Evolutionary conservation across 306 rosid genomes (phyloP).

Genomic region (Sicyos baderoa): DNA sequence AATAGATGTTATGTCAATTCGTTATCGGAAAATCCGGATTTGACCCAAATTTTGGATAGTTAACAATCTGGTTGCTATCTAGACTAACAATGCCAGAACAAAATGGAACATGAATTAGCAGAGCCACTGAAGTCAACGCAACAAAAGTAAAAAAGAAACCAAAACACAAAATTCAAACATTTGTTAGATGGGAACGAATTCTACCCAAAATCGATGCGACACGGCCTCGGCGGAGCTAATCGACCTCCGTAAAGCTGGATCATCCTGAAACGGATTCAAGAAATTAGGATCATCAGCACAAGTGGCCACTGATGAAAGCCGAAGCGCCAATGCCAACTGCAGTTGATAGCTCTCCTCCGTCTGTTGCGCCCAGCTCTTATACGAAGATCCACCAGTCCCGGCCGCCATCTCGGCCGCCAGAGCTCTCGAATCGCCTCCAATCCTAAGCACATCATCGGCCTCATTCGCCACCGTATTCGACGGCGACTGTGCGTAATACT

Average conservation of each 20-base stretch:
- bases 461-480: conserved; percentile 57
- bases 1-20: no score
- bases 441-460: conserved; percentile 51
- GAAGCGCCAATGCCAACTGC: conserved; percentile 78
- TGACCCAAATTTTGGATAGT: neutral
- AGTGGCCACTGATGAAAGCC: conserved; percentile 78
- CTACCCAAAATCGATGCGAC: conserved; percentile 92
- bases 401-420: conserved; percentile 36
- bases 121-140: conserved; percentile 4
- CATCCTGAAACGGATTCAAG: conserved; percentile 63
- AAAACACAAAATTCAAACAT: neutral
- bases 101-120: neutral
- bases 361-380: conserved; percentile 99
- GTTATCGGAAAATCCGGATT: neutral
- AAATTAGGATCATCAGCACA: conserved; percentile 92
- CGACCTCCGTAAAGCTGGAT: conserved; percentile 32
- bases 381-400: conserved; percentile 39
- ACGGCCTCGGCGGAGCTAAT: conserved; percentile 46
- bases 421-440: conserved; percentile 41
- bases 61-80: neutral
- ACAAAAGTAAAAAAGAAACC: neutral
- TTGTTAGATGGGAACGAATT: neutral
- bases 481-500: conserved; percentile 63
- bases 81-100: neutral
- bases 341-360: conserved; percentile 98